Evolutionary conservation across 192 early-diverging fungal genomes (phyloP).

Genomic region (Dissophora globulifera): DNA sequence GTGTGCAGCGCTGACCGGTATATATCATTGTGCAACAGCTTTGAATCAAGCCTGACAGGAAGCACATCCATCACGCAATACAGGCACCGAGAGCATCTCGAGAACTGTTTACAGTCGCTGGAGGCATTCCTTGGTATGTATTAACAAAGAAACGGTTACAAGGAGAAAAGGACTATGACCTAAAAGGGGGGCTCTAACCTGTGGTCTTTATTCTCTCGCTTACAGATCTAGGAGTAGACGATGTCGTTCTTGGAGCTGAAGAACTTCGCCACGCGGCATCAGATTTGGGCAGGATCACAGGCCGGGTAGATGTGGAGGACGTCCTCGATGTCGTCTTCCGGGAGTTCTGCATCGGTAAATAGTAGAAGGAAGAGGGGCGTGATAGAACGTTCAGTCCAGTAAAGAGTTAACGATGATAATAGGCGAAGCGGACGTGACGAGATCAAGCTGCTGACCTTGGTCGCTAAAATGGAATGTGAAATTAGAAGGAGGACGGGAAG

Average conservation of each 20-base stretch:
- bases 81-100: constrained; percentile 72
- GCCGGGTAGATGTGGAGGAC: constrained; percentile 76
- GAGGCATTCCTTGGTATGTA: constrained; percentile 58
- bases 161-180: too few relatives aligned
- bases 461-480: too few relatives aligned
- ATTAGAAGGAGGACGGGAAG: too few relatives aligned
- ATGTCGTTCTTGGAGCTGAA: constrained; percentile 78
- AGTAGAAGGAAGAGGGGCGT: constrained; percentile 1
- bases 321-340: constrained; percentile 79
- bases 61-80: constrained; percentile 72
- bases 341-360: constrained; percentile 86
- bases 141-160: too few relatives aligned
- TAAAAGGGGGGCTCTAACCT: not conserved
- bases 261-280: constrained; percentile 73
- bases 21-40: constrained; percentile 5
- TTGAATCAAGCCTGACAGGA: constrained; percentile 36
- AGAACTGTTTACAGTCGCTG: constrained; percentile 61
- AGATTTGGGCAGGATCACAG: constrained; percentile 77
- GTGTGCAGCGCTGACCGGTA: not conserved
- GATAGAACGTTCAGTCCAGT: not conserved
- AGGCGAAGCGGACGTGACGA: too few relatives aligned
- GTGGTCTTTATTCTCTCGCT: not conserved
- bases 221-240: constrained; percentile 47
- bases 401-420: too few relatives aligned
- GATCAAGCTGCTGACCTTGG: too few relatives aligned